These are phyloP conservation scores for Papiliotrema terrestris DNA, from an alignment of 1,284 basidiomycete species.

Conservation along the genomic window DNA sequence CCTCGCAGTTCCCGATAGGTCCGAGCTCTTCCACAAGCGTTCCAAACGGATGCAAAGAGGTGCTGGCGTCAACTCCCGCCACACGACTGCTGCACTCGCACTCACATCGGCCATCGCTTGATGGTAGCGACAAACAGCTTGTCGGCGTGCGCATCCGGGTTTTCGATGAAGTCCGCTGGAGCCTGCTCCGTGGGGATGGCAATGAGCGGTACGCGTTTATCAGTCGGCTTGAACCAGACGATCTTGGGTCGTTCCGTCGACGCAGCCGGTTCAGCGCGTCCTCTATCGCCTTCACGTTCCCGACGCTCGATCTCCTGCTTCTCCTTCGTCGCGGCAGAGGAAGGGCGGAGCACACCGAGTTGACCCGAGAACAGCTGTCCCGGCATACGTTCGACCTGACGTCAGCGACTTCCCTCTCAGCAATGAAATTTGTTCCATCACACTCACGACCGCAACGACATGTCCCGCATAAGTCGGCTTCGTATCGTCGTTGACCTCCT, in stretches of 20 bases:
- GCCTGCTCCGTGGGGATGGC: conserved; percentile 99
- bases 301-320: conserved; percentile 98
- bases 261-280: conserved; percentile 52
- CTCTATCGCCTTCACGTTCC: conserved; percentile 81
- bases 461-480: conserved; percentile 86
- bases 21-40: conserved; percentile 97
- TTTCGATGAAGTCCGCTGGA: conserved; percentile 91
- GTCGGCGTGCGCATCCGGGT: conserved; percentile 84
- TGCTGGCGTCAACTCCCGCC: conserved; percentile 54
- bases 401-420: background rate
- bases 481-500: conserved; percentile 95
- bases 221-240: conserved; percentile 99
- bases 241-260: conserved; percentile 90
- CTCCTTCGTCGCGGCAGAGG: conserved; percentile 97
- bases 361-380: conserved; percentile 98
- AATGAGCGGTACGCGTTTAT: conserved; percentile 97
- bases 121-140: conserved; percentile 96
- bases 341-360: conserved; percentile 89
- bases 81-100: background rate
- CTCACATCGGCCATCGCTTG: conserved; percentile 70
- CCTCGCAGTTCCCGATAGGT: conserved; percentile 95
- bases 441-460: conserved; percentile 79
- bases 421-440: background rate
- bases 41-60: conserved; percentile 97
- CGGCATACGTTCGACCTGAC: conserved; percentile 83